Percentiles rank a stretch among this genome's conserved stretches.
phyloP scores from a whole-genome alignment of 2,329 filamentous ascomycete species.

The Microsporum audouinii region DNA sequence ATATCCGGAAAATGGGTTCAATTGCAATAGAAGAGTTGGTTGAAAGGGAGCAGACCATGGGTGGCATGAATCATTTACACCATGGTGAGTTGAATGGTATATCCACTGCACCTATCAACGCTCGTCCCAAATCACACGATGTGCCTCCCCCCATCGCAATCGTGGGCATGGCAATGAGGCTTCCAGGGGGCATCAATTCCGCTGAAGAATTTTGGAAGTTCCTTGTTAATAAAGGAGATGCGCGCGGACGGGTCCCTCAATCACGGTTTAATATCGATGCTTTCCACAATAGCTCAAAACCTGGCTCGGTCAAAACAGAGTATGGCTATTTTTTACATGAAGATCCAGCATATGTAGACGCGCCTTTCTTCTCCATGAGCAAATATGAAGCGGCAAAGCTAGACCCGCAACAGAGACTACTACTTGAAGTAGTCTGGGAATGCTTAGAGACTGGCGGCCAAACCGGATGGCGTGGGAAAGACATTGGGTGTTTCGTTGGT shows the following conservation, averaged over 20 bases:
- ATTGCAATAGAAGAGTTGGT: not conserved
- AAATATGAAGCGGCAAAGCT: constrained; percentile 36
- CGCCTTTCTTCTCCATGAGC: constrained; percentile 12
- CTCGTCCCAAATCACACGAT: not conserved
- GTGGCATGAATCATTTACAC: not conserved
- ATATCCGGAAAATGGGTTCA: not conserved
- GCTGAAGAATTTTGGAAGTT: constrained; percentile 16
- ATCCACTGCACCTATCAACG: not conserved
- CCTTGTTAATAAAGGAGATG: constrained; percentile 9
- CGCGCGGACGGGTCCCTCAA: constrained; percentile 8
- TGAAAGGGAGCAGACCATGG: not conserved
- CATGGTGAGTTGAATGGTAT: not conserved
- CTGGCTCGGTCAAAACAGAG: not conserved
- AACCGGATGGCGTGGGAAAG: not conserved
- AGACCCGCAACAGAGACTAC: constrained; percentile 69
- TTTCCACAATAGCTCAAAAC: not conserved
- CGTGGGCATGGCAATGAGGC: not conserved
- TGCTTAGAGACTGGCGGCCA: constrained; percentile 65
- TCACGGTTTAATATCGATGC: constrained; percentile 15
- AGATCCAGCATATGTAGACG: not conserved
- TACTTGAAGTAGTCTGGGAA: constrained; percentile 66
- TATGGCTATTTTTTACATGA: not conserved
- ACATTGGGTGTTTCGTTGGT: not conserved
- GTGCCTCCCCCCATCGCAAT: not conserved
- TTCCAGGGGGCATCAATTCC: constrained; percentile 14